A percentile compares a stretch with the other conserved stretches of the same genome.
Conservation (phyloP, 495 filamentous ascomycete species). For the Pyrenopolyporus hunteri region DNA sequence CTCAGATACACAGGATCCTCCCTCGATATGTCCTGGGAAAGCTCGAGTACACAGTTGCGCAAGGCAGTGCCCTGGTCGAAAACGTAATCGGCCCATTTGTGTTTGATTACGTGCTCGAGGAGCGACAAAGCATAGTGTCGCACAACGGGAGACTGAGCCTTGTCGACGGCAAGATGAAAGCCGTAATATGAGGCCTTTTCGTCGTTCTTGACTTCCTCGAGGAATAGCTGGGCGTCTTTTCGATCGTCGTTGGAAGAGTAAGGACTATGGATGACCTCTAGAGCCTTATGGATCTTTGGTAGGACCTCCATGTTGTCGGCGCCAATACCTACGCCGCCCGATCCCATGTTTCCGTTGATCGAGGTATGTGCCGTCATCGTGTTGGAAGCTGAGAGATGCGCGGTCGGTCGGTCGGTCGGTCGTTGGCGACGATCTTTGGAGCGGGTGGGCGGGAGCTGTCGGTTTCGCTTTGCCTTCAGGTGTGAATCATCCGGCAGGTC, state of each 20-base stretch:
- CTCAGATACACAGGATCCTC: constrained; percentile 83
- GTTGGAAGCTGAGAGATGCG: constrained; percentile 21
- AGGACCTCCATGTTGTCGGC: constrained; percentile 44
- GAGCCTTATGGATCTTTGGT: constrained; percentile 74
- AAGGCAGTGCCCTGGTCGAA: constrained; percentile 67
- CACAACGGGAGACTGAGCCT: constrained; percentile 74
- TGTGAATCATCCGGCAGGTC: constrained; percentile 39
- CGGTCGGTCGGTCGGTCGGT: too few relatives aligned
- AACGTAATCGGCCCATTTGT: constrained; percentile 76
- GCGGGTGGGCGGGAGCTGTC: constrained; percentile 35
- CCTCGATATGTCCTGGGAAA: constrained; percentile 73
- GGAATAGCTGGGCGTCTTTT: constrained; percentile 77
- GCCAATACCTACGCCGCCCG: constrained; percentile 37
- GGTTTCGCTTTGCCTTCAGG: constrained; percentile 33
- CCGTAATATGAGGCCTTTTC: constrained; percentile 81
- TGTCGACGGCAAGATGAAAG: constrained; percentile 78
- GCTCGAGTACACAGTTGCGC: constrained; percentile 73
- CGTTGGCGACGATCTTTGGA: constrained; percentile 41
- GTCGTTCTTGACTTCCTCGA: constrained; percentile 81
- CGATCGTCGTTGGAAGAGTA: constrained; percentile 83
- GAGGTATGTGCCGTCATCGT: constrained; percentile 32
- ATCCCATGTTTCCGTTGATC: constrained; percentile 44
- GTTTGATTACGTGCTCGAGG: constrained; percentile 84
- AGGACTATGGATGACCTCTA: constrained; percentile 84
- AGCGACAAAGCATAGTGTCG: constrained; percentile 93